Evolutionary conservation across 2,329 filamentous ascomycete genomes (phyloP).

Genomic region (Myriosclerotinia curreyana): DNA sequence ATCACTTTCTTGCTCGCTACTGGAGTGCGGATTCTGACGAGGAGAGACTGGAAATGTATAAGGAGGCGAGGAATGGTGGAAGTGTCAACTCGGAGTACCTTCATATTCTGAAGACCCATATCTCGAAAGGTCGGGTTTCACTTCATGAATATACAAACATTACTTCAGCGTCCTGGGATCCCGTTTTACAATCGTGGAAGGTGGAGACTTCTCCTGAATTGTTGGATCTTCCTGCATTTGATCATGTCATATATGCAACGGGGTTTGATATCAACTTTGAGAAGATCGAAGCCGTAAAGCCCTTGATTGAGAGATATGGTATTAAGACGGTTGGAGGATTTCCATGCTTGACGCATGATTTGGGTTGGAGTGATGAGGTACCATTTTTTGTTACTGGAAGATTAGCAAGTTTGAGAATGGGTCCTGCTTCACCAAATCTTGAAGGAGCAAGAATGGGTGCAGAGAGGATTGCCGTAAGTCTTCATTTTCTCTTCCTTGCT

Average conservation of each 20-base stretch:
- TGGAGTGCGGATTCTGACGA: slow-evolving; percentile 72
- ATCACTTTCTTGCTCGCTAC: slow-evolving; percentile 71
- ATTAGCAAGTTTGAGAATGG: slow-evolving; percentile 64
- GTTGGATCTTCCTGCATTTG: slow-evolving; percentile 46
- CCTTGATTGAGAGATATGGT: slow-evolving; percentile 57
- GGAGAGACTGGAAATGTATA: slow-evolving; percentile 64
- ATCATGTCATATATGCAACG: slow-evolving; percentile 52
- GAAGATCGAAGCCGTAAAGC: slow-evolving; percentile 58
- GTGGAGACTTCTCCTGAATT: slow-evolving; percentile 51
- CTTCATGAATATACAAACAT: slow-evolving; percentile 41
- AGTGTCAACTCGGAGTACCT: slow-evolving; percentile 60
- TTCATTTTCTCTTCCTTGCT: not conserved
- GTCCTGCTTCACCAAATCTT: slow-evolving; percentile 70
- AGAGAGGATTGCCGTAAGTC: slow-evolving; percentile 51
- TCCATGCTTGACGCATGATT: slow-evolving; percentile 70
- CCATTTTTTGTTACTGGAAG: slow-evolving; percentile 70
- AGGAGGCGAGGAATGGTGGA: slow-evolving; percentile 67
- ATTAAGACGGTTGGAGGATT: slow-evolving; percentile 62
- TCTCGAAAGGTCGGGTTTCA: slow-evolving; percentile 22
- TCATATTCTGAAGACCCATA: slow-evolving; percentile 25
- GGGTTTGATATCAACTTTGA: slow-evolving; percentile 64
- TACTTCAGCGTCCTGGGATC: slow-evolving; percentile 49
- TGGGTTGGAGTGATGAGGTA: slow-evolving; percentile 72
- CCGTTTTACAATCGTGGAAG: slow-evolving; percentile 46
- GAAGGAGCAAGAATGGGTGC: slow-evolving; percentile 71